These are phyloP conservation scores for Termitomyces sp. DNA, from an alignment of 768 basidiomycete genomes.

Conservation along the genomic window DNA sequence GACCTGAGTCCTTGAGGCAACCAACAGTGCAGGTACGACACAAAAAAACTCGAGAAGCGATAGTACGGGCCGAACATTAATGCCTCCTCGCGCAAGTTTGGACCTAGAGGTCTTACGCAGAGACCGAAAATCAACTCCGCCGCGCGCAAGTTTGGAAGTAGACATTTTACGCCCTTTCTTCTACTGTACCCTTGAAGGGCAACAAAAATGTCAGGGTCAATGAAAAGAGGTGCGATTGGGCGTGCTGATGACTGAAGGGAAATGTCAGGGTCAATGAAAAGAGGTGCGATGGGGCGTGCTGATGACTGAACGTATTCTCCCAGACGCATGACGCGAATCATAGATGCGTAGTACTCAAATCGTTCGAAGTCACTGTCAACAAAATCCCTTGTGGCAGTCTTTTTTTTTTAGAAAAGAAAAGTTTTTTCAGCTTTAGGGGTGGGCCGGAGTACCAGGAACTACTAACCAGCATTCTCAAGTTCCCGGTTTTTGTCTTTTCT, in stretches of 20 bases:
- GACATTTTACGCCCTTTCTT: not conserved
- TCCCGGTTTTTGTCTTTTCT: not conserved
- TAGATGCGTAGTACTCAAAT: not conserved
- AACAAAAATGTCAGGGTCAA: not conserved
- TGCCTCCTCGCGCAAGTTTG: too few relatives aligned
- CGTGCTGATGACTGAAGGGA: too few relatives aligned
- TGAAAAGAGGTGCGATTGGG: too few relatives aligned
- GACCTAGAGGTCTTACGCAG: too few relatives aligned
- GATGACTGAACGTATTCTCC: too few relatives aligned
- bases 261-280: too few relatives aligned
- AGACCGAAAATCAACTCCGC: too few relatives aligned
- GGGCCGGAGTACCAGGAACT: not conserved
- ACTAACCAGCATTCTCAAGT: not conserved
- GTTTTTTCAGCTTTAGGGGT: not conserved
- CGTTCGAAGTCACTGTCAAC: not conserved
- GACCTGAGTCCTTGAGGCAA: not conserved
- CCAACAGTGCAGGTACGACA: not conserved
- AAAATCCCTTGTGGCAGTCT: not conserved
- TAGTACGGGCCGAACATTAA: not conserved
- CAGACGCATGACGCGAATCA: too few relatives aligned
- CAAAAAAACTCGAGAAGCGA: not conserved
- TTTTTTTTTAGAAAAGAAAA: not conserved
- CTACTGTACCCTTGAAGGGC: not conserved
- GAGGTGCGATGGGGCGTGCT: too few relatives aligned
- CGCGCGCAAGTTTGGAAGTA: not conserved